Conservation (phyloP, 2,329 filamentous ascomycete species). For the Phialemonium atrogriseum region DNA sequence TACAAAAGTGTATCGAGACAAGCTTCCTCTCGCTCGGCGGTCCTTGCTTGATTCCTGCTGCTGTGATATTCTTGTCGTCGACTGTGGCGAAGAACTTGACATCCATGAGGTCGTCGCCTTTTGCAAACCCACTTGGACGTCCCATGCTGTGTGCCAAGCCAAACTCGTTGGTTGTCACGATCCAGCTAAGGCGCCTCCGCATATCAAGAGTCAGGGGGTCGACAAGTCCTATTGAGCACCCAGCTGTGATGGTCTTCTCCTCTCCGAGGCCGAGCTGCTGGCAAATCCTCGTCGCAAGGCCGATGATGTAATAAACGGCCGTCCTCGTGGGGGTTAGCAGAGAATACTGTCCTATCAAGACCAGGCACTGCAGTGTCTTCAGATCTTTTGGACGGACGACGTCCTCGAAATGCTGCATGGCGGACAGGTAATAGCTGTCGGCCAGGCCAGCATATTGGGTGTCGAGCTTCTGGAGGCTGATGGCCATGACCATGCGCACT, state of each 20-base stretch:
- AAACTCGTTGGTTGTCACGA: slow-evolving; percentile 79
- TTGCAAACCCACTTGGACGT: slow-evolving; percentile 77
- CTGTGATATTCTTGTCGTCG: slow-evolving; percentile 76
- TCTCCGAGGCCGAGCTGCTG: slow-evolving; percentile 83
- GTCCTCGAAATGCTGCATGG: slow-evolving; percentile 74
- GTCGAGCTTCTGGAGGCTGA: slow-evolving; percentile 88
- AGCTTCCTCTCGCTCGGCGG: slow-evolving; percentile 75
- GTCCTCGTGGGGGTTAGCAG: slow-evolving; percentile 85
- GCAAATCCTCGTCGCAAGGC: slow-evolving; percentile 77
- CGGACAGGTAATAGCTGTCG: slow-evolving; percentile 89
- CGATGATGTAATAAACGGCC: slow-evolving; percentile 88
- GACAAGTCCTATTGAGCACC: slow-evolving; percentile 48
- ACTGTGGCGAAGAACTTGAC: slow-evolving; percentile 77
- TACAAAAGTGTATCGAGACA: slow-evolving; percentile 86
- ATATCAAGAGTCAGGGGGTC: slow-evolving; percentile 78
- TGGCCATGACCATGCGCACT: slow-evolving; percentile 84
- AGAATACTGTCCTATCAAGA: slow-evolving; percentile 84
- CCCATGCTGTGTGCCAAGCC: slow-evolving; percentile 83
- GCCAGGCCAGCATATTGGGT: slow-evolving; percentile 85
- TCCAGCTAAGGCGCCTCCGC: slow-evolving; percentile 83
- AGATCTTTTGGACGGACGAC: slow-evolving; percentile 84
- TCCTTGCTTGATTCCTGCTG: slow-evolving; percentile 63
- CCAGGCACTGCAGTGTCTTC: slow-evolving; percentile 81
- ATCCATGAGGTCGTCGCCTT: slow-evolving; percentile 72
- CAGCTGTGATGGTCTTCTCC: slow-evolving; percentile 73